Evolutionary conservation across 2,329 filamentous ascomycete genomes (phyloP), one percentile per base, ranked within the genome.

Genomic region (Leptosphaerulina australis): DNA sequence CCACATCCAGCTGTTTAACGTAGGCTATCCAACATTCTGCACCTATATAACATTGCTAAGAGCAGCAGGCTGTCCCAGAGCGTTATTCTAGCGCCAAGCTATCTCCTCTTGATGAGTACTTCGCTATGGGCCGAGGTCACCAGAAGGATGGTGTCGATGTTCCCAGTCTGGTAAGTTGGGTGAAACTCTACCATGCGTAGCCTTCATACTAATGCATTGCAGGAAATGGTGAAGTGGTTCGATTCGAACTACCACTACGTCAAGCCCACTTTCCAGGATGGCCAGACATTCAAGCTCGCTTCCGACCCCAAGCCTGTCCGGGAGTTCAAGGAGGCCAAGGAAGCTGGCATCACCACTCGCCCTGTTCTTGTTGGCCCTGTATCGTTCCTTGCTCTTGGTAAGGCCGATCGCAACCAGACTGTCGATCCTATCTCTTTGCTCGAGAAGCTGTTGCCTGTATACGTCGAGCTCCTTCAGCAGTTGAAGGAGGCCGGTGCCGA

Each of bases 221-320:
- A 82, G 81, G 94, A 99, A 85, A 99, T 99, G 94, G 94, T 99
- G 71, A 99, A 99, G 85, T 99, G 94, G 94, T 99, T 99, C 76
- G 94, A 99, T 84, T 96, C 91, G 63, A 99, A 99, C 88, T 99
- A 99, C 88, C 94, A 97, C 85, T 99, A 99, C 79, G 94, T 97
- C 81, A 97, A 97, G 87, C 94, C 94, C 61, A 97, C 94, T 58
- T 86, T 99, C 64, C 91, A 97, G 80, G 88, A 97, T 81, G 88
- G 90, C 84, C 94, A 99, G 85, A 87, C 84, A 73, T 99, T 99
- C 87, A 92, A 88, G 80, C 90, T 99, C 58, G 79, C 83, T 57
- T 79, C 84, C 66, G 88, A 87, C 77, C 91, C 94, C 76, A 99
- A 99, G 88, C 91, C 94, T 67, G 90, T 99, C 63, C 81, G 76